phyloP scores from a whole-genome alignment of 257 asterid genomes.

The Solanum peruvianum region DNA sequence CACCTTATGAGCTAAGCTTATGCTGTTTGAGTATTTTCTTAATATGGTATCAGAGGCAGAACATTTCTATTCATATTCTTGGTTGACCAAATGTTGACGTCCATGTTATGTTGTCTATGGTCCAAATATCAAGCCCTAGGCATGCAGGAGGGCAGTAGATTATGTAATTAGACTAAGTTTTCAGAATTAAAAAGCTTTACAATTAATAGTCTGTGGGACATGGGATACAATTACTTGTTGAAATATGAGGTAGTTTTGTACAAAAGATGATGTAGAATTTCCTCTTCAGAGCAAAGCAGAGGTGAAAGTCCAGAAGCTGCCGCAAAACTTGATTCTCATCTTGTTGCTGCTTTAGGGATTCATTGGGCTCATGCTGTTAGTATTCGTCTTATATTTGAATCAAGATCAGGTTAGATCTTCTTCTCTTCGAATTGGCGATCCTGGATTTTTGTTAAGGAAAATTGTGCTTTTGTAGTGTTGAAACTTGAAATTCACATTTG shows the following conservation, averaged over 20 bases:
- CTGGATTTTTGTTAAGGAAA: background rate
- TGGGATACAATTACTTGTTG: background rate
- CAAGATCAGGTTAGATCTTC: constrained; percentile 50
- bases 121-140: background rate
- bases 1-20: background rate
- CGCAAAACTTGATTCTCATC: constrained; percentile 45
- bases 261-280: background rate
- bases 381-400: constrained; percentile 70
- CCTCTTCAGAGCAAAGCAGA: constrained; percentile 35
- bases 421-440: background rate
- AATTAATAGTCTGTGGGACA: background rate
- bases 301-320: constrained; percentile 20
- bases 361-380: constrained; percentile 93
- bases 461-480: background rate
- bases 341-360: constrained; percentile 85
- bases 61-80: background rate
- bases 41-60: background rate
- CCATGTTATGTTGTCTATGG: background rate
- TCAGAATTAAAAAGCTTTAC: background rate
- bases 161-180: background rate
- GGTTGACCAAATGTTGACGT: background rate
- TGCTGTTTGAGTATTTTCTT: background rate
- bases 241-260: background rate
- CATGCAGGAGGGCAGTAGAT: background rate
- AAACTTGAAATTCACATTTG: background rate